These are phyloP conservation scores for Colletotrichum sp. DNA, from an alignment of 2,329 filamentous ascomycete genomes.

Conservation along the genomic window DNA sequence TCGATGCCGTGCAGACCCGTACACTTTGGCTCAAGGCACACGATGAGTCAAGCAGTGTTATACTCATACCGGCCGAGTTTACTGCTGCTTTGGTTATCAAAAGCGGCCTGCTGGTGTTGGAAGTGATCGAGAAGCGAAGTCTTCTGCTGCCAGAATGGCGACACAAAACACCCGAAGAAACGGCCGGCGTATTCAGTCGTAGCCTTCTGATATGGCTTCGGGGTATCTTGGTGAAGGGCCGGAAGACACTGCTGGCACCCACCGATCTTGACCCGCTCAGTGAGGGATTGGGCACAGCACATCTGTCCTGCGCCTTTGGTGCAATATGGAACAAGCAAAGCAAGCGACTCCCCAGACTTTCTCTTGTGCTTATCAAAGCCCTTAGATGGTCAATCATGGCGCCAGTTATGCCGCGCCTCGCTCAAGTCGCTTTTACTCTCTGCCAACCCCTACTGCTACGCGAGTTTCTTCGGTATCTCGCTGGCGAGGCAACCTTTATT, in stretches of 20 bases:
- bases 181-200: constrained; percentile 32
- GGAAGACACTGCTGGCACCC: constrained; percentile 30
- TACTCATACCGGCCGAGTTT: not conserved
- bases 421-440: constrained; percentile 35
- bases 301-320: constrained; percentile 17
- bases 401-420: constrained; percentile 36
- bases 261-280: constrained; percentile 30
- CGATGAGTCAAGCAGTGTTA: rapidly evolving
- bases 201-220: constrained; percentile 37
- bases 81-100: not conserved
- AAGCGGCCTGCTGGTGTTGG: not conserved
- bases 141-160: constrained; percentile 14
- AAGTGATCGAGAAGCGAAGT: not conserved
- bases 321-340: not conserved
- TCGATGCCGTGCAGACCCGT: not conserved
- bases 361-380: not conserved
- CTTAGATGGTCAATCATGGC: constrained; percentile 22
- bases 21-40: constrained; percentile 31
- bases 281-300: not conserved
- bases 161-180: constrained; percentile 41
- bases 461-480: constrained; percentile 31
- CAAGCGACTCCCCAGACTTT: not conserved
- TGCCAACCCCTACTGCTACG: constrained; percentile 42
- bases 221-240: constrained; percentile 35
- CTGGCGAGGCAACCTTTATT: not conserved